Base-by-base conservation (phyloP, 2,329 filamentous ascomycete species). In the Sporothrix pseudoabietina region DNA sequence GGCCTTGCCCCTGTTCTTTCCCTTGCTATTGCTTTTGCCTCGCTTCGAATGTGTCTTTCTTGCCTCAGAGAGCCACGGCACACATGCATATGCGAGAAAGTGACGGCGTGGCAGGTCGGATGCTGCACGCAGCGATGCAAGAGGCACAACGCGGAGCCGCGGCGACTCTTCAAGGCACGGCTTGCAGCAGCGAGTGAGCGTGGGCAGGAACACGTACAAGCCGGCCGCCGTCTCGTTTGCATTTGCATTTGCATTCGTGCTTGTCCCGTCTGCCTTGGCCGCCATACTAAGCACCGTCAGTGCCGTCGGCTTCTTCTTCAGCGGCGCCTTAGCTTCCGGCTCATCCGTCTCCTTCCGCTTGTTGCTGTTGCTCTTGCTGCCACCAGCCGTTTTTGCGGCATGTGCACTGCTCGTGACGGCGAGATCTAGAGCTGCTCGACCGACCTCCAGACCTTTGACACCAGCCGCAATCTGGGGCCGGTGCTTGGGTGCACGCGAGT, bases 111-210 rank as follows among this genome's bases (percentile, higher is more conserved):
- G 26, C 39, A 71, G 26, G 9, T 55, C 59, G 2, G 69, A 32
- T 0, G 30, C 61, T 10, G 35, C 5, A 4, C 10, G 14, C 1
- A 74, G 63, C 4, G 54, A 26, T 8, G 9, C 1, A 2, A 74
- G 22, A 3, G 69, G 30, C 32, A 49, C n/a, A 7, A 57, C 63
- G 0, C 39, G 47, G 32, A 71, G 32, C 32, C 72, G 44, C 10
- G 70, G 66, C 30, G 73, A 74, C 65, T 72, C 71, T 10, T 74
- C 49, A 7, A 74, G 69, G 68, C 73, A 74, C 8, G 69, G 14
- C 22, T 9, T 5, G 69, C 73, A 74, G 63, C 73, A 74, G 61
- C 73, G 71, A 1, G 73, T 74, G 52, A 74, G 26, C 3, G 73
- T 74, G 2, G 71, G 73, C 32, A 74, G 30, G 19, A 71, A 74